Percentiles rank a stretch among this genome's conserved stretches.
Conservation (phyloP, 352 stramenopile species). For the Phytophthora tubulina region DNA sequence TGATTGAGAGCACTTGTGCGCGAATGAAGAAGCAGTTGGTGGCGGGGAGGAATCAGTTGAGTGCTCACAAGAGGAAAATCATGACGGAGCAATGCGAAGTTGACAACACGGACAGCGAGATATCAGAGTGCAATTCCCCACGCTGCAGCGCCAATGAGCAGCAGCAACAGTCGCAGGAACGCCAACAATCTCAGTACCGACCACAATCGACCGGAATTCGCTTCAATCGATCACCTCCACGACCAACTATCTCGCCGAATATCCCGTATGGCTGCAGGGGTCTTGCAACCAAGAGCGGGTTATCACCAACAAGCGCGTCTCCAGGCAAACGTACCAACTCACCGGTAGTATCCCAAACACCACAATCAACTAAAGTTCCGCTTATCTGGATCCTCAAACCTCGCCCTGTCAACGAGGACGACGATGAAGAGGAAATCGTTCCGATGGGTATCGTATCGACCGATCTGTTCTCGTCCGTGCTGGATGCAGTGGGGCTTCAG, state of each 20-base stretch:
- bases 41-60: conserved; percentile 59
- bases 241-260: conserved; percentile 20
- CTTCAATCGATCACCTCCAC: conserved; percentile 37
- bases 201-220: conserved; percentile 33
- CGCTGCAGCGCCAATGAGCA: conserved; percentile 36
- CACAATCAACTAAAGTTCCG: conserved; percentile 37
- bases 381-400: conserved; percentile 39
- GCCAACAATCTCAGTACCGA: conserved; percentile 14
- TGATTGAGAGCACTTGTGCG: conserved; percentile 64
- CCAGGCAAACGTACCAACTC: conserved; percentile 19
- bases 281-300: conserved; percentile 14
- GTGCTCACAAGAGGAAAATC: conserved; percentile 58
- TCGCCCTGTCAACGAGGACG: conserved; percentile 2
- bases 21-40: conserved; percentile 69
- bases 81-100: conserved; percentile 32
- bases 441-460: conserved; percentile 39
- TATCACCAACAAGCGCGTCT: conserved; percentile 9
- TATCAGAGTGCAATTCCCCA: conserved; percentile 31
- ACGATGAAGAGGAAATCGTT: conserved; percentile 9
- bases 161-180: conserved; percentile 27
- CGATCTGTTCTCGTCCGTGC: conserved; percentile 55
- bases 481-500: conserved; percentile 45
- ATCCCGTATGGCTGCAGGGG: conserved; percentile 37
- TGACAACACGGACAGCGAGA: conserved; percentile 33
- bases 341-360: conserved; percentile 6